phyloP scores from a whole-genome alignment of 306 rosid species.

The Vigna radiata region DNA sequence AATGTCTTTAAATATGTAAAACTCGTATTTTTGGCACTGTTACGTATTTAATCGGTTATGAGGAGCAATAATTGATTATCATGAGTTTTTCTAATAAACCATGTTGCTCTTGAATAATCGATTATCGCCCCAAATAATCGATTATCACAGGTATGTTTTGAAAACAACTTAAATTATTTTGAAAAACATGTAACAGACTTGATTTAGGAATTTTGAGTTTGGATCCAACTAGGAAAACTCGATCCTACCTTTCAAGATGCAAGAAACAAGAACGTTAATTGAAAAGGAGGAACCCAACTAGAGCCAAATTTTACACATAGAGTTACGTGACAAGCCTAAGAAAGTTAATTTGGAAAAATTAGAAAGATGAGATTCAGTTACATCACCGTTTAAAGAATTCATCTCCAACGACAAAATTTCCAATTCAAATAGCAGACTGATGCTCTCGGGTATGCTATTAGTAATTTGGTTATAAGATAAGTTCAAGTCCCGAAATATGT shows the following conservation, averaged over 20 bases:
- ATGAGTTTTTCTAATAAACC: too few relatives aligned
- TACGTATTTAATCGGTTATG: too few relatives aligned
- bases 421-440: background rate
- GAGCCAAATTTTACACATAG: background rate
- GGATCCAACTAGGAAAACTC: background rate
- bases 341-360: background rate
- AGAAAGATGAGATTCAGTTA: background rate
- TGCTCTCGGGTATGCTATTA: background rate
- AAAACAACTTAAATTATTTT: too few relatives aligned
- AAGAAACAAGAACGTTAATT: background rate
- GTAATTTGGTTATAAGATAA: background rate
- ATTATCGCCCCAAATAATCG: too few relatives aligned
- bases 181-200: too few relatives aligned
- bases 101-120: too few relatives aligned
- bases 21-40: too few relatives aligned
- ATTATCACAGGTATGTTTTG: too few relatives aligned
- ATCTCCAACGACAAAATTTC: background rate
- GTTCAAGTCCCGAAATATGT: background rate
- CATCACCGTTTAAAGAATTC: background rate
- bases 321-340: background rate
- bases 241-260: background rate
- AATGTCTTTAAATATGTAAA: too few relatives aligned
- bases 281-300: background rate
- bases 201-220: background rate
- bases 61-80: too few relatives aligned